phyloP scores from a whole-genome alignment of 2,329 filamentous ascomycete genomes.

The Gnomoniopsis sp. region DNA sequence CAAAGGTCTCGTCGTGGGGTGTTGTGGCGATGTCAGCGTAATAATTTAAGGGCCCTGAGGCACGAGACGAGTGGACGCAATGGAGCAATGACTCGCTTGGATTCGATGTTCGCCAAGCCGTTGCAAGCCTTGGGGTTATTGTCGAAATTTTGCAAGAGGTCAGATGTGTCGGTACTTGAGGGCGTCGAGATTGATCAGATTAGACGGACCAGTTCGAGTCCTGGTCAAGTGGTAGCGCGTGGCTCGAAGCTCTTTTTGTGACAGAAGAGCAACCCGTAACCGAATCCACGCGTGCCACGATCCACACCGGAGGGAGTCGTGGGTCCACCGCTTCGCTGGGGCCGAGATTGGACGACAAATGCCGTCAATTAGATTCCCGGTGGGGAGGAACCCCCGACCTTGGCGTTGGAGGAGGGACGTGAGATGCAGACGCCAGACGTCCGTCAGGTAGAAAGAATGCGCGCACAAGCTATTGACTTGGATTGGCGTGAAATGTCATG shows the following conservation, averaged over 20 bases:
- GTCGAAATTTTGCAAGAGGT: not conserved
- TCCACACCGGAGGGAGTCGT: not conserved
- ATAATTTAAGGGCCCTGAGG: conserved; percentile 11
- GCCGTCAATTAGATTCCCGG: not conserved
- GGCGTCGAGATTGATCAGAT: not conserved
- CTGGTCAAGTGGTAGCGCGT: not conserved
- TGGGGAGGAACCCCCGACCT: not conserved
- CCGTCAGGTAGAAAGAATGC: not conserved
- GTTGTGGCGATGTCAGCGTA: not conserved
- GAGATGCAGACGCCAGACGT: no score
- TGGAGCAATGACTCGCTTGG: conserved; percentile 10
- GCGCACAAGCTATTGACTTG: not conserved
- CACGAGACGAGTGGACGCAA: not conserved
- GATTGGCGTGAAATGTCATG: not conserved
- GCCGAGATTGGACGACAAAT: not conserved
- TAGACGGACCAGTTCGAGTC: not conserved
- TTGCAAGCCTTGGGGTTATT: not conserved
- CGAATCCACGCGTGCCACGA: not conserved
- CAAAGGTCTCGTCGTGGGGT: not conserved
- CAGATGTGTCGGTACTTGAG: not conserved
- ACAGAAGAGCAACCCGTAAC: not conserved
- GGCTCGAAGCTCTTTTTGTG: not conserved
- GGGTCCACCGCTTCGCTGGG: conserved; percentile 3
- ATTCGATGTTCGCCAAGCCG: not conserved
- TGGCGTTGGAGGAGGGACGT: not conserved